phyloP scores from a whole-genome alignment of 495 filamentous ascomycete species.

The Tuber brumale region DNA sequence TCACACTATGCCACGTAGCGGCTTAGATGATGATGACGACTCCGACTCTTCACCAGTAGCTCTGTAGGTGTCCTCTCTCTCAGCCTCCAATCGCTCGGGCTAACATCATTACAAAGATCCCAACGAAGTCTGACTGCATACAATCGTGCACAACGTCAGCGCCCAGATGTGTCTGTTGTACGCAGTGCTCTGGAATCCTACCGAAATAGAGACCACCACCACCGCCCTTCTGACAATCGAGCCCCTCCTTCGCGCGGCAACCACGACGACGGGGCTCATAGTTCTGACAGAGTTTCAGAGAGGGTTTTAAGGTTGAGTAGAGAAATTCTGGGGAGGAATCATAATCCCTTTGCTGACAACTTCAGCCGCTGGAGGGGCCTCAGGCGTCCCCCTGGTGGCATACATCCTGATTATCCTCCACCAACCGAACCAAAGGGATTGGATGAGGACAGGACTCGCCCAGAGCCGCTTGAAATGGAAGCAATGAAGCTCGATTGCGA shows the following conservation, averaged over 20 bases:
- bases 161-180: background rate
- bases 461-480: conserved; percentile 47
- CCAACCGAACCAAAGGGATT: conserved; percentile 29
- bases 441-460: conserved; percentile 45
- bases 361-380: background rate
- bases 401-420: background rate
- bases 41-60: background rate
- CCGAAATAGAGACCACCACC: background rate
- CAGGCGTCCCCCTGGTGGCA: background rate
- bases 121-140: background rate
- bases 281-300: background rate
- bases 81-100: background rate
- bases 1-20: background rate
- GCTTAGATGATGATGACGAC: conserved; percentile 1
- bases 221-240: background rate
- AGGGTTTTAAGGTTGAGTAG: conserved; percentile 2
- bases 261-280: background rate
- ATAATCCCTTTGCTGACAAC: background rate
- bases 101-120: background rate
- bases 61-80: background rate
- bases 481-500: conserved; percentile 50
- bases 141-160: background rate
- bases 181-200: background rate
- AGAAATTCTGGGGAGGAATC: background rate
- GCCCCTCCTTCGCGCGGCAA: background rate